Conservation (phyloP, 2,329 filamentous ascomycete species). For the Exophiala lecanii-corni region DNA sequence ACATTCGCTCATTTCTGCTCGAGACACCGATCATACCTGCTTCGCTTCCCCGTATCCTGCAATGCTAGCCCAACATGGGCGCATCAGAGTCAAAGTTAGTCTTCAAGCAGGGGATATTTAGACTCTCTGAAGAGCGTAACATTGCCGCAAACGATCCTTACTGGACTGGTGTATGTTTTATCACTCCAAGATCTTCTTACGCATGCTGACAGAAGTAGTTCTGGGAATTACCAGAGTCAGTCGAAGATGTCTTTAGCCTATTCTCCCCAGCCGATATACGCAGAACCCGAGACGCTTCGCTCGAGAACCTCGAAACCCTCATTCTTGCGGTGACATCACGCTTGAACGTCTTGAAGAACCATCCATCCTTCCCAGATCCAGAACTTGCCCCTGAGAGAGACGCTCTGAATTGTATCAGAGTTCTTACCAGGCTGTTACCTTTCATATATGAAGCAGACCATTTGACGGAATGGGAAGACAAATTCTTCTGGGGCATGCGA, state of each 20-base stretch:
- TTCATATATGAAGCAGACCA: conserved; percentile 88
- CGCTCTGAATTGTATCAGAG: conserved; percentile 90
- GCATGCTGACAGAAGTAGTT: conserved; percentile 56
- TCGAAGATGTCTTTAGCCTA: conserved; percentile 93
- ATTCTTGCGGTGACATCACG: conserved; percentile 78
- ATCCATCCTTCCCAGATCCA: conserved; percentile 83
- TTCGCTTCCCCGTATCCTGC: too few relatives aligned
- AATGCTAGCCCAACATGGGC: conserved; percentile 60
- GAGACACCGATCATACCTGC: too few relatives aligned
- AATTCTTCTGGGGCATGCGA: conserved; percentile 82
- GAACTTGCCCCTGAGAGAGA: conserved; percentile 79
- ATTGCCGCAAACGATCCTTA: conserved; percentile 86
- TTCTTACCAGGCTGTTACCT: conserved; percentile 82
- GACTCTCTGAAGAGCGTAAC: conserved; percentile 82
- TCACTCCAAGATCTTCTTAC: neutral
- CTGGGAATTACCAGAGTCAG: conserved; percentile 93
- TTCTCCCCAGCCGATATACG: conserved; percentile 87
- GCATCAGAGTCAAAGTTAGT: conserved; percentile 98
- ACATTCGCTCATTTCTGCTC: too few relatives aligned
- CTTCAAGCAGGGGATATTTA: conserved; percentile 98
- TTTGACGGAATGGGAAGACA: conserved; percentile 79
- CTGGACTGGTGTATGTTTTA: conserved; percentile 74
- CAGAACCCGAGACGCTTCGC: conserved; percentile 75
- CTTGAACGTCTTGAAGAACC: conserved; percentile 75
- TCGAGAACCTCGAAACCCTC: conserved; percentile 86